These are phyloP conservation scores for Leishmania arabica DNA, from an alignment of 208 protist genomes.

Conservation along the genomic window DNA sequence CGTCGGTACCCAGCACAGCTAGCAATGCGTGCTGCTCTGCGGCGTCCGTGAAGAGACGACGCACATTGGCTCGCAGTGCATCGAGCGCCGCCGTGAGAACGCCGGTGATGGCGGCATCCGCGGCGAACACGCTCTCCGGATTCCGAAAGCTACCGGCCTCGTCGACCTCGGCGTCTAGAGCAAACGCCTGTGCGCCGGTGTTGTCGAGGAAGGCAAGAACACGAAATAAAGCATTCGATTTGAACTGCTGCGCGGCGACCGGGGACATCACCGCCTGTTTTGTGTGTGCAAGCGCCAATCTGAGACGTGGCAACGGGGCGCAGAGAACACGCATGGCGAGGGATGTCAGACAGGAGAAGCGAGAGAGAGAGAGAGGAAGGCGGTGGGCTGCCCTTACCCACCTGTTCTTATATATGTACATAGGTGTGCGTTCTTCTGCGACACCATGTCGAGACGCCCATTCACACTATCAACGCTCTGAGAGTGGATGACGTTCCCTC, in stretches of 20 bases:
- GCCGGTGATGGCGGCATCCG: slow-evolving; percentile 34
- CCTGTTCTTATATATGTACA: no score
- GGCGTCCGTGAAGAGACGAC: slow-evolving; percentile 44
- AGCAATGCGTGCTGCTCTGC: slow-evolving; percentile 49
- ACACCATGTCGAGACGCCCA: neutral
- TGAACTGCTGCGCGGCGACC: slow-evolving; percentile 35
- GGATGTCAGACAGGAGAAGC: neutral
- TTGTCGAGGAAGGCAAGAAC: slow-evolving; percentile 84
- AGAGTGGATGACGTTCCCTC: neutral
- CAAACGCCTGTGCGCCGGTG: slow-evolving; percentile 71
- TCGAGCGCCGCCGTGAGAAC: slow-evolving; percentile 53
- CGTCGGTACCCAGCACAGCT: slow-evolving; percentile 32
- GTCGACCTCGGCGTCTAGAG: slow-evolving; percentile 33
- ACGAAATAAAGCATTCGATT: slow-evolving; percentile 70
- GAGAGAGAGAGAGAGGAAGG: neutral
- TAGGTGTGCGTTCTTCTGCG: neutral
- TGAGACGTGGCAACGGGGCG: neutral
- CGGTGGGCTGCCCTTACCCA: neutral
- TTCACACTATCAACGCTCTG: neutral
- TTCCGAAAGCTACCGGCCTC: slow-evolving; percentile 48
- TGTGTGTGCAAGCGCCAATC: neutral
- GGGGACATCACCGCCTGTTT: slow-evolving; percentile 2
- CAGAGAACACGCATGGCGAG: neutral
- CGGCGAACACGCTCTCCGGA: slow-evolving; percentile 35
- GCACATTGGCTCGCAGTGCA: slow-evolving; percentile 52